These are phyloP conservation scores for Kandelia obovata DNA, from an alignment of 345 rosid genomes.

Conservation along the genomic window DNA sequence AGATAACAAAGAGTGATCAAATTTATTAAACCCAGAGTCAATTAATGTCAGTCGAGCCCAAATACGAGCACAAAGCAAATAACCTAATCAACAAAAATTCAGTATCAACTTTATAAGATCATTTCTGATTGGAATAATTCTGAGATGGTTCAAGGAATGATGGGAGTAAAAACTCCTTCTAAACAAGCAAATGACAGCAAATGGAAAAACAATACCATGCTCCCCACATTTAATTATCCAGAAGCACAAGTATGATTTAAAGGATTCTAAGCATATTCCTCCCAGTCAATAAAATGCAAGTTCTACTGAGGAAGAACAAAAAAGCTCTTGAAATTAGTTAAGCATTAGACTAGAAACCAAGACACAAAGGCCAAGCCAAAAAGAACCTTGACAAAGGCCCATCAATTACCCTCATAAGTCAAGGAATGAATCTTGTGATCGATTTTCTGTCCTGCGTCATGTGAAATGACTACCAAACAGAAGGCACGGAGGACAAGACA, in stretches of 20 bases:
- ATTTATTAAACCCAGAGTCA: background rate
- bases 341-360: background rate
- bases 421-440: background rate
- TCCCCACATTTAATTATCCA: background rate
- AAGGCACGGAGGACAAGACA: background rate
- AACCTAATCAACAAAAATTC: background rate
- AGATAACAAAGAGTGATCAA: conserved; percentile 9
- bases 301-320: background rate
- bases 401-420: background rate
- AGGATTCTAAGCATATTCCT: background rate
- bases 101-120: conserved; percentile 1
- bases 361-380: background rate
- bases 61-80: background rate
- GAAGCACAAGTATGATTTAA: background rate
- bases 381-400: background rate
- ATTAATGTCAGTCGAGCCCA: background rate
- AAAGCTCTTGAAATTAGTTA: too few species aligned
- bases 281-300: background rate
- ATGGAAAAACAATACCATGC: background rate
- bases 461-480: background rate
- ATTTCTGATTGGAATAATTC: background rate
- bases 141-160: background rate
- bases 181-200: background rate
- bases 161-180: background rate
- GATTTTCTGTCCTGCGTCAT: background rate